A percentile compares a stretch with the other conserved stretches of the same genome.
Evolutionary conservation across 2,329 filamentous ascomycete genomes (phyloP).

Genomic region (Polychaeton citri): DNA sequence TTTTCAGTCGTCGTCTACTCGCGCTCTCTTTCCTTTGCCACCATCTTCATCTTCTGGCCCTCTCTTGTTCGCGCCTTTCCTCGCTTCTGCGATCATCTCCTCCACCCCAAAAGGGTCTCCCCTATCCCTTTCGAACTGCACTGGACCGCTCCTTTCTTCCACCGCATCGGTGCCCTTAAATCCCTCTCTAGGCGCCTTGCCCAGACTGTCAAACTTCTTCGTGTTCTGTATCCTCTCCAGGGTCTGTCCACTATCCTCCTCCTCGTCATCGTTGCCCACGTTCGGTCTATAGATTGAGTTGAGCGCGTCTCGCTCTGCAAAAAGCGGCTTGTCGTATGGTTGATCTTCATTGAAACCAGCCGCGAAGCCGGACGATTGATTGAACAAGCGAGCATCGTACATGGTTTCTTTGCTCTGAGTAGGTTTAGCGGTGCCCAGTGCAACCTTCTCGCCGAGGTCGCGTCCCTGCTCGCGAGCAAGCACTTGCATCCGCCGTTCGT

Average conservation of each 20-base stretch:
- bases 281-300: conserved; percentile 84
- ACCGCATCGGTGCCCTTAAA: conserved; percentile 79
- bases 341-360: conserved; percentile 92
- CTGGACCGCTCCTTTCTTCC: conserved; percentile 78
- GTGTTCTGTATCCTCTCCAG: conserved; percentile 80
- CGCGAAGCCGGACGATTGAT: conserved; percentile 82
- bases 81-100: conserved; percentile 74
- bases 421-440: conserved; percentile 84
- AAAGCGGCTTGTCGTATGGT: conserved; percentile 90
- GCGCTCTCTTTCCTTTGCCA: conserved; percentile 53
- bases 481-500: conserved; percentile 79
- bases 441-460: conserved; percentile 94
- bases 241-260: conserved; percentile 64
- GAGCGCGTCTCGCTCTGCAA: conserved; percentile 88
- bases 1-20: conserved; percentile 55
- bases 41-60: conserved; percentile 52
- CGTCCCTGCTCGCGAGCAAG: conserved; percentile 91
- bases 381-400: conserved; percentile 94
- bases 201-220: conserved; percentile 77
- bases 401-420: conserved; percentile 85
- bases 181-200: conserved; percentile 60
- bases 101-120: conserved; percentile 85
- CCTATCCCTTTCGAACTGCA: conserved; percentile 87
- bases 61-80: conserved; percentile 53
- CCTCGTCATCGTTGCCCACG: conserved; percentile 57